A percentile compares a stretch with the other conserved stretches of the same genome.
Evolutionary conservation across 1,284 basidiomycete genomes (phyloP).

Genomic region (Gomphus sp.): DNA sequence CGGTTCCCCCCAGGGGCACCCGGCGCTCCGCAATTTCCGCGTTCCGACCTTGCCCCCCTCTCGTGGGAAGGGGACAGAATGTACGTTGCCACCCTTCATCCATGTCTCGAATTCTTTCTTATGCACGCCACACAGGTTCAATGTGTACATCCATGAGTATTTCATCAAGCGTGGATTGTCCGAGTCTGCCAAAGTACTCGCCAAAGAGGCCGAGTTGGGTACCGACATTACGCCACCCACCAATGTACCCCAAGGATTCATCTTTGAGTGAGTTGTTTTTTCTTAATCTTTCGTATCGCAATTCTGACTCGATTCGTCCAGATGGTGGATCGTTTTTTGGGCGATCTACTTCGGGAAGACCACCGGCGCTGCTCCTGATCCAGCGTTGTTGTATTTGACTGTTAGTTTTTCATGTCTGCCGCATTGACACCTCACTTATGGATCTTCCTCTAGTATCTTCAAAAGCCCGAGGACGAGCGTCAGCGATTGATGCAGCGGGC

Average conservation of each 20-base stretch:
- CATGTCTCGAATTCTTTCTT: constrained; percentile 5
- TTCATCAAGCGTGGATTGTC: constrained; percentile 66
- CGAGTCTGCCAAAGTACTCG: constrained; percentile 58
- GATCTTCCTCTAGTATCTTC: too few relatives aligned
- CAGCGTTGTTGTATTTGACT: too few relatives aligned
- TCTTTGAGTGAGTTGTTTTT: constrained; percentile 61
- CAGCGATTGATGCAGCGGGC: constrained; percentile 21
- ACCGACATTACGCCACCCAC: constrained; percentile 59
- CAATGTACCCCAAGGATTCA: constrained; percentile 68
- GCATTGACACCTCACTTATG: too few relatives aligned
- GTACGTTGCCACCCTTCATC: constrained; percentile 22
- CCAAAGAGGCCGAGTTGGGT: constrained; percentile 52
- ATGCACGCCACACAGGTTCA: constrained; percentile 40
- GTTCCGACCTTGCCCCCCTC: constrained; percentile 2
- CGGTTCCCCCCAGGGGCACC: neutral
- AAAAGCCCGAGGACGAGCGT: too few relatives aligned
- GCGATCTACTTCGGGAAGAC: too few relatives aligned
- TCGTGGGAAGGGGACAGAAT: constrained; percentile 50
- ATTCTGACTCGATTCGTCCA: too few relatives aligned
- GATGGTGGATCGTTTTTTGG: too few relatives aligned
- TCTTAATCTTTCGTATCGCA: neutral
- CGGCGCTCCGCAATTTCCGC: neutral
- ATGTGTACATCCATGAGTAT: constrained; percentile 80
- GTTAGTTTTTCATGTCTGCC: too few relatives aligned
- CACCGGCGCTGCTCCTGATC: too few relatives aligned